Evolutionary conservation across 2,329 filamentous ascomycete genomes (phyloP), one percentile per base, ranked within the genome.

Genomic region (Thielaviopsis ethacetica): DNA sequence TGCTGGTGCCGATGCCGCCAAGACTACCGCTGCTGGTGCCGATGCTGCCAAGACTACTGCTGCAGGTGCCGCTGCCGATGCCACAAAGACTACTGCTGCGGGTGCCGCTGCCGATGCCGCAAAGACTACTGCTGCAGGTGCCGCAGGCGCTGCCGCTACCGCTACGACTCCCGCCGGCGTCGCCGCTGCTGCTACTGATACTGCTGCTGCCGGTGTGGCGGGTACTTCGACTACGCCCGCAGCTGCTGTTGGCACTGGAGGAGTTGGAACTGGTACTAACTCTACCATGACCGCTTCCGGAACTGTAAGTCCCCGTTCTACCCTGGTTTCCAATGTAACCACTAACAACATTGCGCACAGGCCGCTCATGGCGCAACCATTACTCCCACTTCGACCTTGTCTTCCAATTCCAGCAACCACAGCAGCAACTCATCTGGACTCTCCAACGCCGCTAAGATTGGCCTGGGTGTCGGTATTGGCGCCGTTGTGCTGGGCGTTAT

Each of bases 381-480:
- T 6, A 47, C 54, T 3, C 21, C 62, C 1, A 53, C 54, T 19
- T 53, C 60, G 7, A 54, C n/a, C 38, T 26, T 10, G 53, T 58
- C 22, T 19, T 27, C 50, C 15, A 59, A 57, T 13, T 50, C 53
- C 15, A 53, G 55, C 27, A 49, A 59, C 3, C 47, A 54, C 54
- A 61, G 49, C n/a, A 51, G 56, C 5, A 61, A 60, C 53, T 61
- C 51, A 19, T 56, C 60, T 17, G 72, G 69, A 4, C 67, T 77
- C n/a, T 71, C 72, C 3, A 66, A 70, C 2, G 71, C 71, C 6
- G 75, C 73, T 12, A 73, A 76, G 60, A 72, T 73, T 51, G 78
- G 78, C 9, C 76, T 80, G 27, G 73, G 70, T 22, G 71, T 71
- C 15, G 73, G 66, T n/a, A 71, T 70, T 5, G 65, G 60, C 53